These are phyloP conservation scores for Urtica urens DNA, from an alignment of 306 rosid genomes.

Conservation along the genomic window DNA sequence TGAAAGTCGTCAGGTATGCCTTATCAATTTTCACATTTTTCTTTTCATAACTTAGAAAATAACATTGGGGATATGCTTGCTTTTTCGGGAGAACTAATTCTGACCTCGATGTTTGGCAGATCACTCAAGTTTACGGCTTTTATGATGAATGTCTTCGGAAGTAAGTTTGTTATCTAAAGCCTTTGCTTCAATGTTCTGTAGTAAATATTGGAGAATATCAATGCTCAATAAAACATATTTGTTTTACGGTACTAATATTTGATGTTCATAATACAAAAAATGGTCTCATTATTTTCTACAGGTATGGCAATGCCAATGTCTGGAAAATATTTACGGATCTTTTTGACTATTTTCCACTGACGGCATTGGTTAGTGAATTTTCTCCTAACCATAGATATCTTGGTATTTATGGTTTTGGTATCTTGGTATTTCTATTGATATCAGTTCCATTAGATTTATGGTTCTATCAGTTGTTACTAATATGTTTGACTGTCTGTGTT, in stretches of 20 bases:
- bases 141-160: slow-evolving; percentile 90
- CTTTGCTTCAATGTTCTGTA: slow-evolving; percentile 12
- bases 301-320: slow-evolving; percentile 94
- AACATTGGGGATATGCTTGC: neutral
- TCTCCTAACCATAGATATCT: neutral
- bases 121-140: slow-evolving; percentile 92
- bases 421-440: neutral
- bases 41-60: too few species aligned
- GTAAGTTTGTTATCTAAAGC: slow-evolving; percentile 41
- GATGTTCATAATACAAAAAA: neutral
- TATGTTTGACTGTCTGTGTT: slow-evolving; percentile 12
- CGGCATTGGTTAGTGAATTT: slow-evolving; percentile 82
- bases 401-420: neutral
- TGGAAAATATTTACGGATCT: slow-evolving; percentile 99
- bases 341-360: slow-evolving; percentile 92
- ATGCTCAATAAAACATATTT: neutral
- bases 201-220: neutral
- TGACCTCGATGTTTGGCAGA: slow-evolving; percentile 35
- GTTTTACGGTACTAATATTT: neutral
- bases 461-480: slow-evolving; percentile 1
- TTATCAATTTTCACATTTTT: slow-evolving; percentile 10
- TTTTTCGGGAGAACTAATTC: slow-evolving; percentile 17
- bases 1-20: slow-evolving; percentile 91
- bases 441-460: neutral
- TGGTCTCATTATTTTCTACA: slow-evolving; percentile 20